Conservation (phyloP, 1,139 yeast species). For the Taiozyma sp. region DNA sequence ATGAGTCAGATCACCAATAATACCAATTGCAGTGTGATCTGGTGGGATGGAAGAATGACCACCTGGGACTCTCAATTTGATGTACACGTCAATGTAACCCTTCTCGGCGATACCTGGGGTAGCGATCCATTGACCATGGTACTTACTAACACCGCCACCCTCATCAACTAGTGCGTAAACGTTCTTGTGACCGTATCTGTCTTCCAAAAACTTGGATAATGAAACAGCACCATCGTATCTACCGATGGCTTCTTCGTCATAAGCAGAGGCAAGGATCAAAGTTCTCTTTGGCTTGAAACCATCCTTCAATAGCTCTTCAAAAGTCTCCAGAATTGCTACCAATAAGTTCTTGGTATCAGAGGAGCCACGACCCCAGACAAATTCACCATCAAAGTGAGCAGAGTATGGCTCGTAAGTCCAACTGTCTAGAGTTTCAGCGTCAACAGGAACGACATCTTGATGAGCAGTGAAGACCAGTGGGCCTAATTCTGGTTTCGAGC, state of each 20-base stretch:
- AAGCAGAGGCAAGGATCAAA: conserved; percentile 49
- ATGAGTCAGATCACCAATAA: conserved; percentile 45
- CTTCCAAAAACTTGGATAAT: conserved; percentile 33
- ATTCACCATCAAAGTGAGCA: conserved; percentile 49
- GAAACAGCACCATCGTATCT: conserved; percentile 41
- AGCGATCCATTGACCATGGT: conserved; percentile 39
- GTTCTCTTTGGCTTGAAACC: conserved; percentile 43
- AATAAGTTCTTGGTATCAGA: conserved; percentile 50
- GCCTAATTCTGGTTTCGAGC: conserved; percentile 44
- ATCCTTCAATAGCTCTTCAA: conserved; percentile 36
- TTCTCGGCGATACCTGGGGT: conserved; percentile 54
- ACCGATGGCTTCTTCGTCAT: conserved; percentile 59
- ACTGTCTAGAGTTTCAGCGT: conserved; percentile 42
- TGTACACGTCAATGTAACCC: conserved; percentile 48
- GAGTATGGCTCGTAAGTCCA: conserved; percentile 72
- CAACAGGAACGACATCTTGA: conserved; percentile 84
- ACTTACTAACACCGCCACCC: conserved; percentile 33
- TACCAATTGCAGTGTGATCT: conserved; percentile 62
- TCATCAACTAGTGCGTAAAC: conserved; percentile 51
- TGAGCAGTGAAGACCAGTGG: conserved; percentile 73
- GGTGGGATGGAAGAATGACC: conserved; percentile 73
- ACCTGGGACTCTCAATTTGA: conserved; percentile 49
- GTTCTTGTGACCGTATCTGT: conserved; percentile 42
- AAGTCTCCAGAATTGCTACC: conserved; percentile 45
- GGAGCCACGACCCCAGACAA: conserved; percentile 36